Conservation (phyloP, 2,329 filamentous ascomycete species). For the Scopulariopsis brevicaulis region DNA sequence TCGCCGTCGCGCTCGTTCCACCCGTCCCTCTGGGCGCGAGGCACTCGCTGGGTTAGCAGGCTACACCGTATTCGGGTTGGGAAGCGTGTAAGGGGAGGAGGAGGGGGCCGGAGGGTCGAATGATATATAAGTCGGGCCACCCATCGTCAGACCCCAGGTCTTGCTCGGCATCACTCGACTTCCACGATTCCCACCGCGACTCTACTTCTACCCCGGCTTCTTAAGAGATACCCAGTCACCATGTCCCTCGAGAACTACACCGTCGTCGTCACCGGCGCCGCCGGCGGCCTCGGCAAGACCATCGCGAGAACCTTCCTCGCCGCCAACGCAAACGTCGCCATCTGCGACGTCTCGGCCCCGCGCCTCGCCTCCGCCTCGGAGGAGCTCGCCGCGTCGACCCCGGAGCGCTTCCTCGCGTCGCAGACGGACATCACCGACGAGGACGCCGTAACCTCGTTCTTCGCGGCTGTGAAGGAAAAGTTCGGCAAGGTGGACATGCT, state of each 20-base stretch:
- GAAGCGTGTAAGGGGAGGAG: too few species aligned
- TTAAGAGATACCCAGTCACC: background rate
- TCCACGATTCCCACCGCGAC: too few species aligned
- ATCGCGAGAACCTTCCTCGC: slow-evolving; percentile 28
- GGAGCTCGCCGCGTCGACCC: background rate
- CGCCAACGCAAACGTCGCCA: slow-evolving; percentile 16
- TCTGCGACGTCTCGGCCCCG: slow-evolving; percentile 2
- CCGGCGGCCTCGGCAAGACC: slow-evolving; percentile 30
- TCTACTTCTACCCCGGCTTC: background rate
- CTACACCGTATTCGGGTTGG: too few species aligned
- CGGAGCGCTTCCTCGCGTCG: slow-evolving; percentile 1
- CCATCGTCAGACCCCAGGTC: too few species aligned
- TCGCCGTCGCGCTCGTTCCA: too few species aligned
- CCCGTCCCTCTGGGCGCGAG: too few species aligned
- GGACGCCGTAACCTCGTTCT: background rate
- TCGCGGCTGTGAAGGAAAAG: slow-evolving; percentile 7
- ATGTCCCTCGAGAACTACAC: slow-evolving; percentile 21
- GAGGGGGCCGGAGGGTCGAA: too few species aligned
- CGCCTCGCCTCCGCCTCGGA: slow-evolving; percentile 1
- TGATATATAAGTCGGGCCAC: too few species aligned
- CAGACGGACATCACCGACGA: slow-evolving; percentile 4
- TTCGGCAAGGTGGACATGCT: slow-evolving; percentile 35
- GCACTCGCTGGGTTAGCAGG: too few species aligned
- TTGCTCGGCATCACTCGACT: too few species aligned
- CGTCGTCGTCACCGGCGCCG: slow-evolving; percentile 29